These are phyloP conservation scores for Ceratobasidium sp. DNA, from an alignment of 1,284 basidiomycete species.

Conservation along the genomic window DNA sequence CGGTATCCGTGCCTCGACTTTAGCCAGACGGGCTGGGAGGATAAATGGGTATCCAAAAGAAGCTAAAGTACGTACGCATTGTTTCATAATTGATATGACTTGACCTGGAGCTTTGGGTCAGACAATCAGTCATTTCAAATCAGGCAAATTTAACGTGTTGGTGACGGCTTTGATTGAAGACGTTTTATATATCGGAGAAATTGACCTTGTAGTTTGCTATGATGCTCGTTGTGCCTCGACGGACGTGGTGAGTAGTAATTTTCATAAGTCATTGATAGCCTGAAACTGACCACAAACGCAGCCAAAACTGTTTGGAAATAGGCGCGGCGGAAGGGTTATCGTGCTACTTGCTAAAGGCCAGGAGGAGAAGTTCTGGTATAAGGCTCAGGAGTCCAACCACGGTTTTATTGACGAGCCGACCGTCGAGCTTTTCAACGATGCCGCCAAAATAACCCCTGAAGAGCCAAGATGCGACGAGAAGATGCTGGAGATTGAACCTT, in stretches of 20 bases:
- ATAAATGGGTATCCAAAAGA: conserved; percentile 89
- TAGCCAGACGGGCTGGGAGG: conserved; percentile 92
- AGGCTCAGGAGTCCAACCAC: conserved; percentile 89
- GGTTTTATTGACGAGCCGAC: conserved; percentile 88
- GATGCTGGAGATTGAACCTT: conserved; percentile 82
- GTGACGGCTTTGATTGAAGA: conserved; percentile 99
- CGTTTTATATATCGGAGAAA: conserved; percentile 98
- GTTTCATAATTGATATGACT: background rate
- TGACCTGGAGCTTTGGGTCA: conserved; percentile 54
- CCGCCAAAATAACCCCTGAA: conserved; percentile 86
- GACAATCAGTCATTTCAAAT: conserved; percentile 90
- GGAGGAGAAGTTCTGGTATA: conserved; percentile 93
- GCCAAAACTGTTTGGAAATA: conserved; percentile 96
- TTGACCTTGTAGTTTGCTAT: conserved; percentile 97
- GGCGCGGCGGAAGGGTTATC: conserved; percentile 90
- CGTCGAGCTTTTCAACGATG: conserved; percentile 93
- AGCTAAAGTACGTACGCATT: conserved; percentile 83
- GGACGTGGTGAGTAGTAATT: conserved; percentile 80
- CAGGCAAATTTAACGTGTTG: conserved; percentile 90
- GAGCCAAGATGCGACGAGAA: conserved; percentile 85
- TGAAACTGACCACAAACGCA: conserved; percentile 57
- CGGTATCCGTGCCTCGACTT: conserved; percentile 82
- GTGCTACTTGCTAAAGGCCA: conserved; percentile 93
- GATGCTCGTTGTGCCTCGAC: conserved; percentile 97
- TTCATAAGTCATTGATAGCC: background rate